These are phyloP conservation scores for Vitis cinerea DNA, from an alignment of 164 flowering plant species.

Conservation along the genomic window DNA sequence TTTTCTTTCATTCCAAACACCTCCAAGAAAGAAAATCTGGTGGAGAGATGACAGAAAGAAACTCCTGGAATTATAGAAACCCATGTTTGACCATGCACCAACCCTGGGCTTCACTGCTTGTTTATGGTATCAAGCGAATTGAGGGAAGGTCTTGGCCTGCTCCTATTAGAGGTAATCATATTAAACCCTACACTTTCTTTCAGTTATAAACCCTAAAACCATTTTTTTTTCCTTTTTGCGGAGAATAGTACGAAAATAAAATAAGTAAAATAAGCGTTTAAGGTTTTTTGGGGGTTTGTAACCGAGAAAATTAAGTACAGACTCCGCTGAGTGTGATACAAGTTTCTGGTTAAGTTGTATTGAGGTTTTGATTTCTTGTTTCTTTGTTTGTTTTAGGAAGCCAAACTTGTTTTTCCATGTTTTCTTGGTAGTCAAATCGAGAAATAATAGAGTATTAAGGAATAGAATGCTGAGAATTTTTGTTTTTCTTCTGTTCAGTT, in stretches of 20 bases:
- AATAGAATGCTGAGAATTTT: no score
- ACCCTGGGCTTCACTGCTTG: constrained; percentile 94
- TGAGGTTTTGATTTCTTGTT: background rate
- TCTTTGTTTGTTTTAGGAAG: no score
- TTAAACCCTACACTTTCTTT: background rate
- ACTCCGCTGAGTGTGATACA: background rate
- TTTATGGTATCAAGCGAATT: constrained; percentile 86
- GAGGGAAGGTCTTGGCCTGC: constrained; percentile 97
- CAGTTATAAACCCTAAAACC: no score
- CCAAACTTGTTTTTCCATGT: no score
- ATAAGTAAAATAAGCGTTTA: no score
- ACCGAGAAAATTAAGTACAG: no score
- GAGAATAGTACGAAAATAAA: no score
- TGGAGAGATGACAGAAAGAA: constrained; percentile 17
- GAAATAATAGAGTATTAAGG: no score
- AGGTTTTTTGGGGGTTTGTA: background rate
- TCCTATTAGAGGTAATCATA: constrained; percentile 60
- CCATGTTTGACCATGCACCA: constrained; percentile 96
- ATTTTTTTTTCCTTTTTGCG: background rate
- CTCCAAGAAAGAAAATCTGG: no score
- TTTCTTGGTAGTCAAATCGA: no score
- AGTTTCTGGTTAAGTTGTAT: background rate
- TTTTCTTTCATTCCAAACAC: no score
- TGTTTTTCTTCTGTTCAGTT: no score
- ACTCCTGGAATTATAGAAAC: constrained; percentile 51